These are phyloP conservation scores for Nitzschia sp. DNA, from an alignment of 108 stramenopile genomes.

Conservation along the genomic window DNA sequence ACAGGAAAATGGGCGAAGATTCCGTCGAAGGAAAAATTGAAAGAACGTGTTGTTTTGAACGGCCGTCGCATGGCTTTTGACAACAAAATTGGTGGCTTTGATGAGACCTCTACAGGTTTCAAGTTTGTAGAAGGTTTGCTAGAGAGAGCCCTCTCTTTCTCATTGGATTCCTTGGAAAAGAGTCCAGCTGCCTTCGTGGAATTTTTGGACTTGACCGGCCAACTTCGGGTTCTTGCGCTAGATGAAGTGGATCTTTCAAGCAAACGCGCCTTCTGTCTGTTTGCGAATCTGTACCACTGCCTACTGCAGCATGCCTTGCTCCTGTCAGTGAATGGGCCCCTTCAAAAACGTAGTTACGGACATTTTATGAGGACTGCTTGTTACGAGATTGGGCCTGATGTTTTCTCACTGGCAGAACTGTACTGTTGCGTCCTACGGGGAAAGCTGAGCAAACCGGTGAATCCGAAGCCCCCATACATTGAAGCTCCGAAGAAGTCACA, in stretches of 20 bases:
- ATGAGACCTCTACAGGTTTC: conserved; percentile 17
- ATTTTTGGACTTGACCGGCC: conserved; percentile 84
- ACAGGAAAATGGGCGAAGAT: conserved; percentile 75
- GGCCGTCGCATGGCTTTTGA: conserved; percentile 77
- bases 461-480: conserved; percentile 64
- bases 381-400: conserved; percentile 92
- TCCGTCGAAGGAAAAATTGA: conserved; percentile 45
- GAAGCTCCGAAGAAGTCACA: conserved; percentile 74
- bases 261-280: conserved; percentile 74
- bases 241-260: conserved; percentile 66
- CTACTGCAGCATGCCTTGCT: conserved; percentile 90
- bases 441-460: conserved; percentile 59
- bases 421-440: conserved; percentile 89
- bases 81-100: conserved; percentile 22
- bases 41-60: conserved; percentile 66
- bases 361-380: conserved; percentile 82
- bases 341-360: conserved; percentile 56
- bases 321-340: conserved; percentile 78
- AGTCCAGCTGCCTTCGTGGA: conserved; percentile 68
- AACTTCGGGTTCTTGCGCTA: conserved; percentile 65
- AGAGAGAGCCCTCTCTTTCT: conserved; percentile 62
- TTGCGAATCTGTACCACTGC: conserved; percentile 91
- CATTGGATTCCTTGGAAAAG: conserved; percentile 57
- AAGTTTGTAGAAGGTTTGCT: conserved; percentile 62
- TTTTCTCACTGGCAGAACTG: conserved; percentile 93